Evolutionary conservation across 2,329 filamentous ascomycete species (phyloP).

Genomic region (Pezicula neosporulosa): DNA sequence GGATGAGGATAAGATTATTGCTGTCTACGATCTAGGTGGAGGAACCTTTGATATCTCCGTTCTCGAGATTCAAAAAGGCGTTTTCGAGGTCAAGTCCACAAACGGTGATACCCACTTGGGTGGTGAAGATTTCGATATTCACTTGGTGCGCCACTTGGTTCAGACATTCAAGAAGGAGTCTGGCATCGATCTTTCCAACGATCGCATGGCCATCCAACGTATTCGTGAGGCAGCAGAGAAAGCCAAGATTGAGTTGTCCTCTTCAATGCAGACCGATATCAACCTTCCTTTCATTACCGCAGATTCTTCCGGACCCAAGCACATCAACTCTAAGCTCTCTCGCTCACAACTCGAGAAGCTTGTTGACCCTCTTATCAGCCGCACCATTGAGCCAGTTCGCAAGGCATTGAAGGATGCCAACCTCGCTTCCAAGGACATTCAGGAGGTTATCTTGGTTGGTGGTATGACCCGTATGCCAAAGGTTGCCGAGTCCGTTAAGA

Average conservation of each 20-base stretch:
- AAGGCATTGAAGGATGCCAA: constrained; percentile 96
- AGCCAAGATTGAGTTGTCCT: constrained; percentile 98
- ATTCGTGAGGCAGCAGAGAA: constrained; percentile 98
- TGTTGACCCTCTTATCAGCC: constrained; percentile 82
- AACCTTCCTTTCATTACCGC: constrained; percentile 99
- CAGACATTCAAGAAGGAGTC: constrained; percentile 96
- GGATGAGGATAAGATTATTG: constrained; percentile 83
- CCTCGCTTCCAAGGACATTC: constrained; percentile 87
- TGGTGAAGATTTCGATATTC: constrained; percentile 97
- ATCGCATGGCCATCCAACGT: constrained; percentile 98
- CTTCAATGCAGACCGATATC: constrained; percentile 92
- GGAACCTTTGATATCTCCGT: constrained; percentile 99
- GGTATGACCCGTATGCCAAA: constrained; percentile 99
- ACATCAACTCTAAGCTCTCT: constrained; percentile 95
- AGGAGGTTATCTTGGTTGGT: constrained; percentile 97
- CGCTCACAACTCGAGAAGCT: constrained; percentile 90
- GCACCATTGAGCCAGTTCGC: constrained; percentile 87
- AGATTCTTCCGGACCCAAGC: constrained; percentile 91
- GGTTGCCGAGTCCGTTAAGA: constrained; percentile 93
- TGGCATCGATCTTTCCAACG: constrained; percentile 81
- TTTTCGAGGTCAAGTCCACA: constrained; percentile 99
- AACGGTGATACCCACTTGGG: constrained; percentile 98
- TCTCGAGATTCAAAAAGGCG: constrained; percentile 94
- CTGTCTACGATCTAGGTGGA: constrained; percentile 97
- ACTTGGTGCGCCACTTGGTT: constrained; percentile 88